Conservation (phyloP, 306 rosid species). For the Vigna angularis region DNA sequence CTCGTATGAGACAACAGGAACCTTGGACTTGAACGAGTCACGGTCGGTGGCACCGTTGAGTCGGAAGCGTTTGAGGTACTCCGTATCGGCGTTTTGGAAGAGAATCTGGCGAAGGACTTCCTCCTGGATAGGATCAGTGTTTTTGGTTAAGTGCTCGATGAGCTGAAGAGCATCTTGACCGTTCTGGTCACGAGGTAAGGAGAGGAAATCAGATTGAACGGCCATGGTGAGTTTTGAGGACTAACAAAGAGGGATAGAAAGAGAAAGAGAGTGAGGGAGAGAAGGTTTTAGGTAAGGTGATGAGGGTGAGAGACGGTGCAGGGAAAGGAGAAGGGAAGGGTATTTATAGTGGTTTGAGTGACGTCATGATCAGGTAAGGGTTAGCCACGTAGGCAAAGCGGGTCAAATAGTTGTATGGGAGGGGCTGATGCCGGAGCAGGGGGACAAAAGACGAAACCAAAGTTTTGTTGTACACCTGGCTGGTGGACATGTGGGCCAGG, state of each 20-base stretch:
- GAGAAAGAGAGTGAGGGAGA: background rate
- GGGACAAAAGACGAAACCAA: constrained; percentile 30
- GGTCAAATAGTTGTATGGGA: constrained; percentile 35
- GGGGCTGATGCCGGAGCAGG: constrained; percentile 13
- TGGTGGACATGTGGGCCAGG: constrained; percentile 64
- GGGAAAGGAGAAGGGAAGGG: background rate
- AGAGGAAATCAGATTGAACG: constrained; percentile 44
- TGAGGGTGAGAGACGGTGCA: no score
- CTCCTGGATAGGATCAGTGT: constrained; percentile 63
- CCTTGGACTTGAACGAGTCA: constrained; percentile 66
- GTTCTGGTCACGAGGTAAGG: constrained; percentile 55
- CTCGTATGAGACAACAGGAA: constrained; percentile 79
- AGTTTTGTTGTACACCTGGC: background rate
- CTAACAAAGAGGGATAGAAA: background rate
- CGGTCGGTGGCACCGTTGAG: constrained; percentile 79
- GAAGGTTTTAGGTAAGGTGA: background rate
- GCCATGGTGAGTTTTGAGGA: constrained; percentile 56
- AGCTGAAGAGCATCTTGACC: constrained; percentile 65
- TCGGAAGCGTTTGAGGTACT: constrained; percentile 63
- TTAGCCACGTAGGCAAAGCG: constrained; percentile 8
- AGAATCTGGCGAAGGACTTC: constrained; percentile 65
- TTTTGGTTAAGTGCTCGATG: constrained; percentile 71
- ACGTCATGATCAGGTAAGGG: constrained; percentile 43
- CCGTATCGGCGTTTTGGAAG: constrained; percentile 66
- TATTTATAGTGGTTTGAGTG: constrained; percentile 52